Base-by-base conservation (phyloP, 2,329 filamentous ascomycete genomes). In the Hypoxylon sp. region DNA sequence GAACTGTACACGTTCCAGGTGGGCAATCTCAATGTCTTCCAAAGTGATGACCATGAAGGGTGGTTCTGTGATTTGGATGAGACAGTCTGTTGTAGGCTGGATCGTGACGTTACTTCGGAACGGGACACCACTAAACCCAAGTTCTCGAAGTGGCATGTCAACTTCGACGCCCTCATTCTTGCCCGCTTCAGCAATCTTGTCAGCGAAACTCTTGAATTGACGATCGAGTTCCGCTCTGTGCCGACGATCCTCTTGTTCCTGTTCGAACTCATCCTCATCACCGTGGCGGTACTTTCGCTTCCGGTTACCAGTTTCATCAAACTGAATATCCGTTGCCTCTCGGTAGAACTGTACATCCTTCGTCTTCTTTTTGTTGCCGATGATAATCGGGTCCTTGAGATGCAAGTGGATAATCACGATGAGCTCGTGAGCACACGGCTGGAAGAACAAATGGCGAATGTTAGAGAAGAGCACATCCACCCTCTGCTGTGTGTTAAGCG, bases 331-430 rank as follows among this genome's bases (percentile, higher is more conserved):
- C 0, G 96, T 98, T 2, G 96, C 96, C 83, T 99, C 96, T 59
- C 96, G 90, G 77, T 98, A 98, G 82, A 99, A 99, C 75, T 99
- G 97, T 0, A 99, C 92, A 79, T 99, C 97, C 83, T 96, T 98
- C 10, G 96, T 97, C 88, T 99, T 99, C 84, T 97, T 97, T 82
- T 91, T 89, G 86, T 97, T 98, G 68, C 96, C 96, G 70, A 99
- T 92, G 80, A 99, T 94, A 79, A 99, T 98, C 2, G 96, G 96
- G 69, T 98, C 97, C 82, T 97, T 98, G 54, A 99, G 88, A 79
- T 99, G 96, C 62, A 99, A 92, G 80, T 99, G 96, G 73, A 99
- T 98, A 75, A 99, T 93, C 72, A 99, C 97, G 73, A 99, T 97
- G 76, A 99, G 84, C 80, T 99, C 96, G 76, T 97, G 93, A 75